Evolutionary conservation across 257 asterid genomes (phyloP).

Genomic region (Lavandula angustifolia): DNA sequence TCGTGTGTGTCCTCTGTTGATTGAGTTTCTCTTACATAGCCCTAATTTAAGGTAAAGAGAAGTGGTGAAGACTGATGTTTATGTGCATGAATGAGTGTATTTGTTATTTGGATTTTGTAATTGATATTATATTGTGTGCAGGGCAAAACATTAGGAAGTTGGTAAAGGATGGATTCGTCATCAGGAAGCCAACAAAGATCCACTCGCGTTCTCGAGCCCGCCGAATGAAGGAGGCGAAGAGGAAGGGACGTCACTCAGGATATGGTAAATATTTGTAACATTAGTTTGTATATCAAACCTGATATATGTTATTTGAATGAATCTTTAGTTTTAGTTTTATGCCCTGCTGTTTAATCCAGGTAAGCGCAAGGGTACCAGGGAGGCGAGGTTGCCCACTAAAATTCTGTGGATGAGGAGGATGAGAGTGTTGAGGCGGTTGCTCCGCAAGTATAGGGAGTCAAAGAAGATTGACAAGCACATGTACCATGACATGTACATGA

Average conservation of each 20-base stretch:
- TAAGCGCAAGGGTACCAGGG: conserved; percentile 98
- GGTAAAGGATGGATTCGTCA: conserved; percentile 92
- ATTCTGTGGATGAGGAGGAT: conserved; percentile 95
- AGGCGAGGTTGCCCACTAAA: conserved; percentile 94
- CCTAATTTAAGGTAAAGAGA: neutral
- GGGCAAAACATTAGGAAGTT: conserved; percentile 86
- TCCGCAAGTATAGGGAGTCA: conserved; percentile 86
- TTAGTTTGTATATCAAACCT: too few relatives aligned
- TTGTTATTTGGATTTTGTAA: too few relatives aligned
- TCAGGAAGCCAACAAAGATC: conserved; percentile 95
- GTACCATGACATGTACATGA: conserved; percentile 99
- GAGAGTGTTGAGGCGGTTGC: conserved; percentile 89
- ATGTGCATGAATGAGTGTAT: too few relatives aligned
- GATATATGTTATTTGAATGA: neutral
- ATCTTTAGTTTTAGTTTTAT: too few relatives aligned
- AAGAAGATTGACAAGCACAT: conserved; percentile 95
- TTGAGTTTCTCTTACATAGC: neutral
- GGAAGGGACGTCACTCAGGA: conserved; percentile 98
- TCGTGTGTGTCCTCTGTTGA: too few relatives aligned
- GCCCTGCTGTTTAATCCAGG: conserved; percentile 37
- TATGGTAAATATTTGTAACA: conserved; percentile 54
- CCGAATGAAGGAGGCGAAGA: conserved; percentile 89
- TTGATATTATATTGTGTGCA: conserved; percentile 19
- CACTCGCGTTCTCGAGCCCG: conserved; percentile 96
- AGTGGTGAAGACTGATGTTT: neutral